Percentiles rank a stretch among this genome's conserved stretches.
Conservation (phyloP, 2,329 filamentous ascomycete genomes). For the Botrytis aclada region DNA sequence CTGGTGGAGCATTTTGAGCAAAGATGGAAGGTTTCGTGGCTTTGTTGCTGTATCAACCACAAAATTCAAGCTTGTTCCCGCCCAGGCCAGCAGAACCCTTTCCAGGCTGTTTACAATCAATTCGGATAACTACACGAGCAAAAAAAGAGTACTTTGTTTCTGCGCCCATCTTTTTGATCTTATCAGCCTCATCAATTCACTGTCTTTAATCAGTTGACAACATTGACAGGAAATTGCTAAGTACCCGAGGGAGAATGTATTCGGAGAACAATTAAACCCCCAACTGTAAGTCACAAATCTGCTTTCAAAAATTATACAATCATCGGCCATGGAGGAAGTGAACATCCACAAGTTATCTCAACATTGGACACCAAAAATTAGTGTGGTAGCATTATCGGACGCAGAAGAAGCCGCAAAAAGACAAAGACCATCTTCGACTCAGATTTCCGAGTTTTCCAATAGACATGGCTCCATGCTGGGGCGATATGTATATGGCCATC, state of each 20-base stretch:
- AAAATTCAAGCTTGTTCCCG: slow-evolving; percentile 7
- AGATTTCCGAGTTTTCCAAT: neutral
- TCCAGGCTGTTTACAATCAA: slow-evolving; percentile 16
- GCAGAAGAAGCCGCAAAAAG: slow-evolving; percentile 3
- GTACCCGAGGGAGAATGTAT: neutral
- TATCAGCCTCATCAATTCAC: slow-evolving; percentile 12
- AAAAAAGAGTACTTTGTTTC: neutral
- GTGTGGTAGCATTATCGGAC: neutral
- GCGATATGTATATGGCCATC: slow-evolving; percentile 10
- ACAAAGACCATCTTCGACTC: neutral
- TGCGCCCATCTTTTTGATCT: slow-evolving; percentile 7
- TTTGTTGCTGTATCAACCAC: slow-evolving; percentile 16
- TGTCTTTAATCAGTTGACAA: neutral
- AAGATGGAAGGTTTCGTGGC: neutral
- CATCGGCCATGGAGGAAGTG: slow-evolving; percentile 5
- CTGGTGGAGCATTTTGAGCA: neutral
- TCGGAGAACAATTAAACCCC: neutral
- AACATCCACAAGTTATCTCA: slow-evolving; percentile 2
- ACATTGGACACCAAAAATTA: slow-evolving; percentile 10
- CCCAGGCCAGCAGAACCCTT: slow-evolving; percentile 1
- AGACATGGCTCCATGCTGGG: slow-evolving; percentile 14
- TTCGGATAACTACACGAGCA: neutral
- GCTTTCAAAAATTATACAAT: neutral
- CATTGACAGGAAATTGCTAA: neutral
- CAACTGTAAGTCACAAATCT: slow-evolving; percentile 11